These are phyloP conservation scores for Bromus sterilis DNA, from an alignment of 176 grass and related monocot genomes.

Conservation along the genomic window DNA sequence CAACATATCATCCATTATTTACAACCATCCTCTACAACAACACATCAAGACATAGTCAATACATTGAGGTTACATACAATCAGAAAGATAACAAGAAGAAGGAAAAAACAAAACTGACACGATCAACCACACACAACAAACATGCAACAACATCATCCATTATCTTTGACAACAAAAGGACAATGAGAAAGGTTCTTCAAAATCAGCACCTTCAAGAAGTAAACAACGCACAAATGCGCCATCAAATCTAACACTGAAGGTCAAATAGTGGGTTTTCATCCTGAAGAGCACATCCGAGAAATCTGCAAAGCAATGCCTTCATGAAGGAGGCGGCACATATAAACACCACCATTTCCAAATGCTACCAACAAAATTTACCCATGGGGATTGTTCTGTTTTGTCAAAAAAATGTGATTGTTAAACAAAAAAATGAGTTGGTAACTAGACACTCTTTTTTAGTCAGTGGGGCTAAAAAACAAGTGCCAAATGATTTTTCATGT, in stretches of 20 bases:
- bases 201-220: not conserved
- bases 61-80: not conserved
- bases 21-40: no score
- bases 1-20: not conserved
- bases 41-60: not conserved
- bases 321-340: not conserved
- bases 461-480: not conserved
- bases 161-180: not conserved
- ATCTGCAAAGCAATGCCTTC: not conserved
- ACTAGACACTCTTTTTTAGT: not conserved
- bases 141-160: not conserved
- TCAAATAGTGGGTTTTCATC: no score
- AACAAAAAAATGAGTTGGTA: not conserved
- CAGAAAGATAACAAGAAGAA: not conserved
- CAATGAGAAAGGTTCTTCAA: not conserved
- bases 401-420: not conserved
- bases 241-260: not conserved
- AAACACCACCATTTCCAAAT: no score
- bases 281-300: not conserved
- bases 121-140: not conserved
- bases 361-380: no score
- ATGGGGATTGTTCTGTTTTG: not conserved
- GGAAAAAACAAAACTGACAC: not conserved
- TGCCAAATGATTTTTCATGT: not conserved
- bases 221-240: not conserved